Base-by-base conservation (phyloP, 768 basidiomycete species). In the Mycena crocata region DNA sequence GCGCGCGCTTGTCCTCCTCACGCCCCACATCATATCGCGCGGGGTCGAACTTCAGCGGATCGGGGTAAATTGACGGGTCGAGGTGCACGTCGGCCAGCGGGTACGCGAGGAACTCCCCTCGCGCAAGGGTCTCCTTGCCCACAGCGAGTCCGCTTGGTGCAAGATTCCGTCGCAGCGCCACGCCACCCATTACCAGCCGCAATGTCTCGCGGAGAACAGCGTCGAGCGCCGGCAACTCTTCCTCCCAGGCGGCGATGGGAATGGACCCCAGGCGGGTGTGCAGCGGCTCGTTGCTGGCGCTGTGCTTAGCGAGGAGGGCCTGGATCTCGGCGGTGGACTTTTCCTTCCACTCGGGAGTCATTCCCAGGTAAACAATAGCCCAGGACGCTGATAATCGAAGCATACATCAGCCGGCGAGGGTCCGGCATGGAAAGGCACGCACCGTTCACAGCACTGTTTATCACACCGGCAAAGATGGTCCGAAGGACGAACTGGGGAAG, bases 221-320 rank as follows among this genome's bases (percentile, higher is more conserved):
- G 19, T 68, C 66, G 30, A 64, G 44, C 17, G 40, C 52, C 19
- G 66, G 66, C 5, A 57, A 24, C 37, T 68, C 62, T 2, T 63
- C 51, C 35, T 68, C 66, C 66, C 66, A 68, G 9, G 62, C 62
- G 17, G 62, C 28, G n/a, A 68, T 31, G 8, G 66, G 66, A 35
- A 68, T 63, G n/a, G 61, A 56, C 5, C 52, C 39, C 21, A 68
- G 61, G 19, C 55, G 66, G 12, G 44, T 37, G 35, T 37, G 35
- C 35, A 37, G 35, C 35, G 35, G n/a, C n/a, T n/a, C n/a, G n/a
- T 37, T 37, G 35, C 35, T 37, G 35, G 35, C 35, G 35, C 35
- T 37, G 35, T 37, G 35, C 35, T 37, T 37, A 15, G 35, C 8
- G 15, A 37, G 35, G 35, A 37, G 35, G 35, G 35, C 35, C 9